phyloP scores from a whole-genome alignment of 2,329 filamentous ascomycete species.

The Diaporthe citrichinensis region DNA sequence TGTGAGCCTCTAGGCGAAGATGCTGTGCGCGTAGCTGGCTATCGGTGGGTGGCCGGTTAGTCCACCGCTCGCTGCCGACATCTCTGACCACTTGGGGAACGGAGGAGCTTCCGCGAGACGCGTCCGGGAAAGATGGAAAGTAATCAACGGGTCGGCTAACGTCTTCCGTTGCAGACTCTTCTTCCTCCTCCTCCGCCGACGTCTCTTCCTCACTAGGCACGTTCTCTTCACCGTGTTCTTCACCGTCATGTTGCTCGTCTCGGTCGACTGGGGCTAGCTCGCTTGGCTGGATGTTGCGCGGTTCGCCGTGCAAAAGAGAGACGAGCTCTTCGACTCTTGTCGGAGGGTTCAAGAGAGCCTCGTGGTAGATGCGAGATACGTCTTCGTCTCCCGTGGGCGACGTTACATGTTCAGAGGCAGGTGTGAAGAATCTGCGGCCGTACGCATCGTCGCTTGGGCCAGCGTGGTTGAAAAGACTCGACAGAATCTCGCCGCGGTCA shows the following conservation, averaged over 20 bases:
- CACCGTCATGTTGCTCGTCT: constrained; percentile 37
- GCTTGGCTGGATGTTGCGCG: constrained; percentile 43
- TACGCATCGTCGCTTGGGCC: constrained; percentile 49
- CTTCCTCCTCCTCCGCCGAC: constrained; percentile 43
- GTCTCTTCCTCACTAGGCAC: constrained; percentile 40
- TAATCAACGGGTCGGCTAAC: constrained; percentile 32
- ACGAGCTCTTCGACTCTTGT: constrained; percentile 59
- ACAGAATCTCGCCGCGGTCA: constrained; percentile 72
- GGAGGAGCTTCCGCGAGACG: constrained; percentile 23
- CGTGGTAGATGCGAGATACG: constrained; percentile 53
- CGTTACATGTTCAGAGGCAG: constrained; percentile 39
- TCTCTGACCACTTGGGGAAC: constrained; percentile 29
- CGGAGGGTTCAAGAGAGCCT: constrained; percentile 62
- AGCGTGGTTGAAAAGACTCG: constrained; percentile 60
- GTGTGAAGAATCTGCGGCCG: constrained; percentile 51
- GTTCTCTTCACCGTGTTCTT: constrained; percentile 34
- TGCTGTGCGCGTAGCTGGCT: constrained; percentile 57
- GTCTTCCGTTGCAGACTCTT: constrained; percentile 40
- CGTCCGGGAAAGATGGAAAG: constrained; percentile 13
- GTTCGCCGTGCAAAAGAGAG: constrained; percentile 53
- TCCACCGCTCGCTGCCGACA: constrained; percentile 48
- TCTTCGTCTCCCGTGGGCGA: constrained; percentile 38
- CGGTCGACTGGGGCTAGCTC: constrained; percentile 27
- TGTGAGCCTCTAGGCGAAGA: constrained; percentile 52
- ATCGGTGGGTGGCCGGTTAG: constrained; percentile 54